These are phyloP conservation scores for Picochlorum sp. DNA, from an alignment of 139 green algal genomes.

Conservation along the genomic window DNA sequence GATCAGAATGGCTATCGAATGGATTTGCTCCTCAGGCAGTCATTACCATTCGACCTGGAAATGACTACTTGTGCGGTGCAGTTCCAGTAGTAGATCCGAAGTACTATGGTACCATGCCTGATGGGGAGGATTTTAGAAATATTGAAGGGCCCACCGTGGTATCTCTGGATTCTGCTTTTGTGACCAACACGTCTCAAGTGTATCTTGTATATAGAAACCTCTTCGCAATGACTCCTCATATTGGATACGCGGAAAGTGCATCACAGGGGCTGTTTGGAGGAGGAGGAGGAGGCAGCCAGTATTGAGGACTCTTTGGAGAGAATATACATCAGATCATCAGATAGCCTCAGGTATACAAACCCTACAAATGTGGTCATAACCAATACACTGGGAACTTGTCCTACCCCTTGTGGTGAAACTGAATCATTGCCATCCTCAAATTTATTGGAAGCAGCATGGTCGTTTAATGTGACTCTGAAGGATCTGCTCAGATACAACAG, in stretches of 20 bases:
- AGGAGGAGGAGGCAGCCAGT: too few species aligned
- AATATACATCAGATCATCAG: not conserved
- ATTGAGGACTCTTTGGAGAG: too few species aligned
- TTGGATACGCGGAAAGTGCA: too few species aligned
- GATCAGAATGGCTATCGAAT: not conserved
- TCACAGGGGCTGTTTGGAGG: too few species aligned
- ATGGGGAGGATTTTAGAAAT: not conserved
- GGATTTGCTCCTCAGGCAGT: conserved; percentile 3
- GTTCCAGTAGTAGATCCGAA: conserved; percentile 8
- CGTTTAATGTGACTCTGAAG: conserved; percentile 19
- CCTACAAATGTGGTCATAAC: conserved; percentile 19
- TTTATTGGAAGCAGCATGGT: conserved; percentile 14
- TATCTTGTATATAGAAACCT: conserved; percentile 17
- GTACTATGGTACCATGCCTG: not conserved
- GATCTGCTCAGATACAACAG: conserved; percentile 21
- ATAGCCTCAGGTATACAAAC: not conserved
- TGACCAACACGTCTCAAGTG: not conserved
- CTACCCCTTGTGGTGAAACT: conserved; percentile 9
- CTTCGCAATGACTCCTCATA: not conserved
- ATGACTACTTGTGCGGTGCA: conserved; percentile 5
- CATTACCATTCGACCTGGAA: conserved; percentile 6
- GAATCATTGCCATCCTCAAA: conserved; percentile 15
- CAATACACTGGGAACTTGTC: conserved; percentile 25
- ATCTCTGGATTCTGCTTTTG: conserved; percentile 1
- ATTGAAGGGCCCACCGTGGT: not conserved